phyloP scores from a whole-genome alignment of 495 filamentous ascomycete genomes.

The Neurospora sp. region DNA sequence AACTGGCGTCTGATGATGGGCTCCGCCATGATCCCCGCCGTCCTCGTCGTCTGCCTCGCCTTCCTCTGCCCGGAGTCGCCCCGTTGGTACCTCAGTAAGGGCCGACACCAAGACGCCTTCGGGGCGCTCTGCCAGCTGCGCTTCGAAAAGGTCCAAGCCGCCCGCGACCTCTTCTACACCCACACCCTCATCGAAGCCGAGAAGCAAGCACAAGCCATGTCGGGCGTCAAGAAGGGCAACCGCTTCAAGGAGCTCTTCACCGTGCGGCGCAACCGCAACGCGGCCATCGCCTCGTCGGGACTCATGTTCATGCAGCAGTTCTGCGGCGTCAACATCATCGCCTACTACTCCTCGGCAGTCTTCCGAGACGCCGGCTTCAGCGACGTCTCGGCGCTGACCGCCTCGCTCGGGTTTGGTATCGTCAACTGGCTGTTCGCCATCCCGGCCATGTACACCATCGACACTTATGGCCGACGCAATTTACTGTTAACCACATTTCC shows the following conservation, averaged over 20 bases:
- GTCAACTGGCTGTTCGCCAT: constrained; percentile 72
- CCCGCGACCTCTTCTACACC: constrained; percentile 76
- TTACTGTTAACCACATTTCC: constrained; percentile 71
- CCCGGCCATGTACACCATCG: constrained; percentile 71
- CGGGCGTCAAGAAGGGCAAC: constrained; percentile 40
- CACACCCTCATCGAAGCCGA: constrained; percentile 61
- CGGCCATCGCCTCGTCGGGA: constrained; percentile 60
- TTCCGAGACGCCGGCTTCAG: constrained; percentile 50
- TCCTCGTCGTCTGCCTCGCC: constrained; percentile 59
- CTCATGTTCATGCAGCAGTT: constrained; percentile 88
- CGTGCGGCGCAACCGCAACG: constrained; percentile 66
- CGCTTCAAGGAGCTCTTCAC: constrained; percentile 61
- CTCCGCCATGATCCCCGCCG: constrained; percentile 62
- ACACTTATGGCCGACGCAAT: constrained; percentile 73
- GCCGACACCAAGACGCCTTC: constrained; percentile 55
- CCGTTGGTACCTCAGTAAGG: constrained; percentile 69
- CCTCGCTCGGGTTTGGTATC: constrained; percentile 66
- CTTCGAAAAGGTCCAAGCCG: constrained; percentile 62
- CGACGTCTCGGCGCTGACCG: constrained; percentile 46
- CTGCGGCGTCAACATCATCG: constrained; percentile 55
- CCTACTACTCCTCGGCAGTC: constrained; percentile 60
- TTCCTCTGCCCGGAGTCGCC: constrained; percentile 62
- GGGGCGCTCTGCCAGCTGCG: constrained; percentile 56
- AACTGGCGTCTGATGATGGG: constrained; percentile 84
- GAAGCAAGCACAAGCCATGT: constrained; percentile 39